Conservation (phyloP, 2,329 filamentous ascomycete genomes). For the Clarireedia paspali region DNA sequence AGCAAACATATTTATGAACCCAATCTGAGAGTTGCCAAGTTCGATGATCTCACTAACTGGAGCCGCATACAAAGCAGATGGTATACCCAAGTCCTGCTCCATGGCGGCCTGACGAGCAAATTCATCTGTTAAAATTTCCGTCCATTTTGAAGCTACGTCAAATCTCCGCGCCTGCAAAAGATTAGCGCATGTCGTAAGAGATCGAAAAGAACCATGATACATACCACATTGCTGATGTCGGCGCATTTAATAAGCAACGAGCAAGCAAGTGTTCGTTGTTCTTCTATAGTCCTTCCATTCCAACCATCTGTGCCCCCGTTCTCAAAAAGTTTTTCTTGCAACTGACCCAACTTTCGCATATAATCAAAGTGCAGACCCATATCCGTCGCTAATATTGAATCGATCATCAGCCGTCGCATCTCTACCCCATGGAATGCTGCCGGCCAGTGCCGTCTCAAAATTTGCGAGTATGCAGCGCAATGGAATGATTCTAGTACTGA, state of each 20-base stretch:
- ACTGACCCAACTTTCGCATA: constrained; percentile 76
- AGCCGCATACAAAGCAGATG: constrained; percentile 77
- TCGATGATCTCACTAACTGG: constrained; percentile 79
- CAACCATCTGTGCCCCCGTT: constrained; percentile 63
- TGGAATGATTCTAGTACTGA: constrained; percentile 97
- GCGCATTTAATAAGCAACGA: constrained; percentile 94
- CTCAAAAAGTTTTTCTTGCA: constrained; percentile 70
- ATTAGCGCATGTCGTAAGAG: constrained; percentile 17
- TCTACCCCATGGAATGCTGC: constrained; percentile 67
- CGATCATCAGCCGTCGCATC: constrained; percentile 89
- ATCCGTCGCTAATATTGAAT: constrained; percentile 93
- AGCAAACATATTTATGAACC: constrained; percentile 95
- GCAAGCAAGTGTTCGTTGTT: constrained; percentile 75
- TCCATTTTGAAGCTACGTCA: constrained; percentile 79
- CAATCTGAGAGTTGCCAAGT: constrained; percentile 79
- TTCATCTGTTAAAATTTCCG: constrained; percentile 87
- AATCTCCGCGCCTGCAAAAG: constrained; percentile 67
- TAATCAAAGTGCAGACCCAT: constrained; percentile 98
- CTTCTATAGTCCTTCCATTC: constrained; percentile 67
- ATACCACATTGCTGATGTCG: constrained; percentile 95
- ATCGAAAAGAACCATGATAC: constrained; percentile 32
- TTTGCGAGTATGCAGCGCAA: constrained; percentile 93
- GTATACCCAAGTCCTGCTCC: constrained; percentile 81
- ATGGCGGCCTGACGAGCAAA: constrained; percentile 89
- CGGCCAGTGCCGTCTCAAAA: constrained; percentile 88